Evolutionary conservation across 345 rosid genomes (phyloP).

Genomic region (Eucalyptus paniculata): DNA sequence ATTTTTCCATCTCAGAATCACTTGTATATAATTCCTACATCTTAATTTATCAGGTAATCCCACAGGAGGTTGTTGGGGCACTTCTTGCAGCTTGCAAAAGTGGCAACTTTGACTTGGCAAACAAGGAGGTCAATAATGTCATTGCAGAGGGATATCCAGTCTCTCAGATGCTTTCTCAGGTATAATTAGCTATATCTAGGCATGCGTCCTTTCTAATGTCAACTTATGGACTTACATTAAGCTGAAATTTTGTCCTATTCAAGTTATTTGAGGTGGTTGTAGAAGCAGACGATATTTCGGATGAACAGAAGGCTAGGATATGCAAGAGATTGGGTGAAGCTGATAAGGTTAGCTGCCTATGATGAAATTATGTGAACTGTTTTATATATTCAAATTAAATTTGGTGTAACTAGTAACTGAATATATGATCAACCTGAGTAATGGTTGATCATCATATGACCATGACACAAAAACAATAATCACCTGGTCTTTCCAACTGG

Average conservation of each 20-base stretch:
- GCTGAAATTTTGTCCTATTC: constrained; percentile 1
- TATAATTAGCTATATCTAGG: background rate
- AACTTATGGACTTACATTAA: background rate
- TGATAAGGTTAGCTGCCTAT: constrained; percentile 50
- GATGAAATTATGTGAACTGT: background rate
- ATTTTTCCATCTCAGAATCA: background rate
- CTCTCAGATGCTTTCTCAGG: constrained; percentile 83
- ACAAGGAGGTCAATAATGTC: constrained; percentile 68
- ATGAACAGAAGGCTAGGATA: constrained; percentile 88
- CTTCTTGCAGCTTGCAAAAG: constrained; percentile 67
- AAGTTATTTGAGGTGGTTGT: constrained; percentile 67
- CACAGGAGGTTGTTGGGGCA: constrained; percentile 45
- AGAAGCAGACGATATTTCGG: constrained; percentile 58
- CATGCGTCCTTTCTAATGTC: background rate
- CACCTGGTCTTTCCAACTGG: background rate
- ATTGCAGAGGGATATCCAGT: constrained; percentile 92
- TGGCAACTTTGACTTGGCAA: constrained; percentile 81
- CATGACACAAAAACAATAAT: background rate
- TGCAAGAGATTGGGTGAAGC: constrained; percentile 66
- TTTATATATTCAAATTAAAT: background rate
- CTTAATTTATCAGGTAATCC: constrained; percentile 46
- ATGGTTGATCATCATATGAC: background rate
- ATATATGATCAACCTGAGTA: background rate
- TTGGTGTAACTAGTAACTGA: background rate
- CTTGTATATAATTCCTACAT: background rate